A percentile compares a stretch with the other conserved stretches of the same genome.
These are phyloP conservation scores for Vinca minor DNA, from an alignment of 257 asterid genomes.

Conservation along the genomic window DNA sequence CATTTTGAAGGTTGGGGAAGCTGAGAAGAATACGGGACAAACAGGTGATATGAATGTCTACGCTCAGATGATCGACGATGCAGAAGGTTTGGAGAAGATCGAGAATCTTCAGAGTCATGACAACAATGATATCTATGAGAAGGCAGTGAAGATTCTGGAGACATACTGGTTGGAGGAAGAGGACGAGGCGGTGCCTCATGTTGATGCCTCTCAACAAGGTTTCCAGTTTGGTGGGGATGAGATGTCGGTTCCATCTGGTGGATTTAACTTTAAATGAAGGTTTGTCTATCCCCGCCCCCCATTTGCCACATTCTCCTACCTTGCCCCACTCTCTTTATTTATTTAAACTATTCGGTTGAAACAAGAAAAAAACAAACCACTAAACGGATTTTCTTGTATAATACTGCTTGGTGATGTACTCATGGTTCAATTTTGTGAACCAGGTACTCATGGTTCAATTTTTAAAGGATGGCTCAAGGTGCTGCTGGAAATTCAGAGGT, in stretches of 20 bases:
- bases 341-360: too few relatives aligned
- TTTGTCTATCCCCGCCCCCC: too few relatives aligned
- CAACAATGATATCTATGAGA: conserved; percentile 66
- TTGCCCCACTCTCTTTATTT: not conserved
- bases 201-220: conserved; percentile 40
- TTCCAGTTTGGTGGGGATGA: conserved; percentile 63
- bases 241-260: conserved; percentile 45
- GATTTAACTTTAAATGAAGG: conserved; percentile 52
- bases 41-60: conserved; percentile 44
- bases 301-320: not conserved
- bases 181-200: conserved; percentile 48
- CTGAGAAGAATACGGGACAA: conserved; percentile 55
- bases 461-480: too few relatives aligned
- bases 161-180: conserved; percentile 61
- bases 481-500: not conserved
- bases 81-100: conserved; percentile 69
- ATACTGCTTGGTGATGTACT: not conserved
- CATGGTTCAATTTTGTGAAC: not conserved
- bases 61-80: conserved; percentile 68
- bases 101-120: conserved; percentile 77
- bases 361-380: too few relatives aligned
- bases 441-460: too few relatives aligned
- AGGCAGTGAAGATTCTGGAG: conserved; percentile 70
- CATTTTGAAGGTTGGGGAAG: conserved; percentile 67
- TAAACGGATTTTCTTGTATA: too few relatives aligned